phyloP scores from a whole-genome alignment of 345 rosid species.

The Arabis hirsuta region DNA sequence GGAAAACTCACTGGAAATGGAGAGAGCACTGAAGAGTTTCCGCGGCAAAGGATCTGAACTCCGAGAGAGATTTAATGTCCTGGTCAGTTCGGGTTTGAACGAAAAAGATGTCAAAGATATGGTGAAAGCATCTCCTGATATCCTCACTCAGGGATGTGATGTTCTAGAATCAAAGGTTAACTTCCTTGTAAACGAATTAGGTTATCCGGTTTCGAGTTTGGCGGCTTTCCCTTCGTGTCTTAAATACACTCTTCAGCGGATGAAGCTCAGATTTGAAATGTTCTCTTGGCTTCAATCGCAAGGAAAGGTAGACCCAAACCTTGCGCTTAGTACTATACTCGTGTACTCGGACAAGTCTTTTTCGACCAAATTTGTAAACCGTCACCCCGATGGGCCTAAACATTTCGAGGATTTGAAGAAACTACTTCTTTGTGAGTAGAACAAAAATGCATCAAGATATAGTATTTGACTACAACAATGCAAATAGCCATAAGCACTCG shows the following conservation, averaged over 20 bases:
- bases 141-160: slow-evolving; percentile 57
- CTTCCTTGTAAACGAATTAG: slow-evolving; percentile 56
- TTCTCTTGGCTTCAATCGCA: slow-evolving; percentile 64
- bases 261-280: slow-evolving; percentile 66
- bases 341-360: slow-evolving; percentile 52
- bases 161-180: slow-evolving; percentile 60
- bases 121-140: slow-evolving; percentile 63
- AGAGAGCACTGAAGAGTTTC: slow-evolving; percentile 55
- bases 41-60: slow-evolving; percentile 69
- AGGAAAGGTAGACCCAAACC: slow-evolving; percentile 45
- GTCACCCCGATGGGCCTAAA: slow-evolving; percentile 61
- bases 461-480: background rate
- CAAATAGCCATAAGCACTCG: background rate
- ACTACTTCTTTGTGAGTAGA: slow-evolving; percentile 20
- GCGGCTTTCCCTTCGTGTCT: slow-evolving; percentile 66
- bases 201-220: slow-evolving; percentile 58
- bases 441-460: slow-evolving; percentile 19
- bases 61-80: slow-evolving; percentile 67
- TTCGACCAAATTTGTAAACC: slow-evolving; percentile 48
- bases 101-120: slow-evolving; percentile 57
- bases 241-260: slow-evolving; percentile 52
- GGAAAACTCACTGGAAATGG: slow-evolving; percentile 49
- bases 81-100: slow-evolving; percentile 62
- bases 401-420: slow-evolving; percentile 63
- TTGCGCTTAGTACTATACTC: slow-evolving; percentile 58